Evolutionary conservation across 306 rosid genomes (phyloP).

Genomic region (Chamaecrista fasciculata): DNA sequence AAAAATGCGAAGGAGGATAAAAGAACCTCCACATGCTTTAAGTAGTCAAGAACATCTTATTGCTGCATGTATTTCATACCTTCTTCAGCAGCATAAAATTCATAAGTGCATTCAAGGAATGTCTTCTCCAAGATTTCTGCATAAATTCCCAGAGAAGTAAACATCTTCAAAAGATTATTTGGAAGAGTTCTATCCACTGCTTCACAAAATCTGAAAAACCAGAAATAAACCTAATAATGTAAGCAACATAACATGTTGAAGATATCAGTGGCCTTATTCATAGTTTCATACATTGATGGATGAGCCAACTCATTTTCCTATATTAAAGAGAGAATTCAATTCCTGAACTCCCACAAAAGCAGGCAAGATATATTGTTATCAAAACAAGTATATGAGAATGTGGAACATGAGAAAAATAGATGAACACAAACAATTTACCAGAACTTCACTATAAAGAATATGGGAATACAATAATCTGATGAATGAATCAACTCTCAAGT

Average conservation of each 20-base stretch:
- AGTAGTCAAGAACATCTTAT: conserved; percentile 95
- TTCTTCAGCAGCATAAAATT: conserved; percentile 96
- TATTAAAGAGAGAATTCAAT: conserved; percentile 12
- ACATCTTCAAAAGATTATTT: conserved; percentile 97
- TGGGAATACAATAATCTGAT: too few species aligned
- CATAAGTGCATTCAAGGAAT: conserved; percentile 92
- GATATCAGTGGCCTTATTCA: conserved; percentile 5
- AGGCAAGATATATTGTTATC: too few species aligned
- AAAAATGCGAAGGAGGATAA: conserved; percentile 23
- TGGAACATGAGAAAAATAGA: too few species aligned
- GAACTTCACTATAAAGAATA: too few species aligned
- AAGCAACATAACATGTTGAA: conserved; percentile 18
- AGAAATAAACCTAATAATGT: conserved; percentile 30
- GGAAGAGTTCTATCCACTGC: conserved; percentile 91
- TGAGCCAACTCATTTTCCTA: conserved; percentile 3
- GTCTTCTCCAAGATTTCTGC: conserved; percentile 96
- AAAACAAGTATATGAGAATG: too few species aligned
- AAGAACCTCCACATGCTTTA: conserved; percentile 97
- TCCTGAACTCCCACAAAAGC: conserved; percentile 13
- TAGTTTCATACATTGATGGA: conserved; percentile 15
- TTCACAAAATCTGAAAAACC: conserved; percentile 81
- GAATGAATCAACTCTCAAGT: too few species aligned
- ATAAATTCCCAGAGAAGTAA: conserved; percentile 94
- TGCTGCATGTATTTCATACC: conserved; percentile 98
- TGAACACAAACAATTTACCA: too few species aligned